These are phyloP conservation scores for Penicillium ochrochloron DNA, from an alignment of 495 filamentous ascomycete species.

Conservation along the genomic window DNA sequence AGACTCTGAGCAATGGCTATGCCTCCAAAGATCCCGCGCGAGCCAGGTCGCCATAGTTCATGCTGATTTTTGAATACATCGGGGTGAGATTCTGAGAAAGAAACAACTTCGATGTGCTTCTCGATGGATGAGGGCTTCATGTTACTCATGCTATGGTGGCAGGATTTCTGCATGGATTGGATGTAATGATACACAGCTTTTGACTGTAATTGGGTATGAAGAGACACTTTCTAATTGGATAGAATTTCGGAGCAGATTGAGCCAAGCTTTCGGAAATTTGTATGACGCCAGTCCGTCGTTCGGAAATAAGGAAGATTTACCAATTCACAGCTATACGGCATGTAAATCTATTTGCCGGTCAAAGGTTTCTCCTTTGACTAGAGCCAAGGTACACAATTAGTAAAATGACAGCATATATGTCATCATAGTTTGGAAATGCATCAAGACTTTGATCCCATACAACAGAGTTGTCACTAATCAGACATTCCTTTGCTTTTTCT, in stretches of 20 bases:
- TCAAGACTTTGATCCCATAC: neutral
- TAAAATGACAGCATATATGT: neutral
- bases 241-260: neutral
- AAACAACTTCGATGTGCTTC: neutral
- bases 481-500: too few relatives aligned
- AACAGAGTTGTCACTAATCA: neutral
- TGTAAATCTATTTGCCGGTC: neutral
- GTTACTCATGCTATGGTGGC: neutral
- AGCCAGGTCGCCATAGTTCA: conserved; percentile 76
- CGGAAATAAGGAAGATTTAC: neutral
- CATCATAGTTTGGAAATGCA: neutral
- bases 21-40: conserved; percentile 83
- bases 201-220: neutral
- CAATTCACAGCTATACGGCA: neutral
- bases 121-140: neutral
- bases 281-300: neutral
- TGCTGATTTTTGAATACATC: conserved; percentile 83
- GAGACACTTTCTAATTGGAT: neutral
- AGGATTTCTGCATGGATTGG: neutral
- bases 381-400: neutral
- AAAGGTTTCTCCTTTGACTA: neutral
- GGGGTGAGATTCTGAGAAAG: conserved; percentile 30
- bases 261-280: conserved; percentile 4
- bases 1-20: conserved; percentile 83
- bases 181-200: neutral